Evolutionary conservation across 2,329 filamentous ascomycete species (phyloP), one percentile per base, ranked within the genome.

Genomic region (Aspergillus costaricaensis): DNA sequence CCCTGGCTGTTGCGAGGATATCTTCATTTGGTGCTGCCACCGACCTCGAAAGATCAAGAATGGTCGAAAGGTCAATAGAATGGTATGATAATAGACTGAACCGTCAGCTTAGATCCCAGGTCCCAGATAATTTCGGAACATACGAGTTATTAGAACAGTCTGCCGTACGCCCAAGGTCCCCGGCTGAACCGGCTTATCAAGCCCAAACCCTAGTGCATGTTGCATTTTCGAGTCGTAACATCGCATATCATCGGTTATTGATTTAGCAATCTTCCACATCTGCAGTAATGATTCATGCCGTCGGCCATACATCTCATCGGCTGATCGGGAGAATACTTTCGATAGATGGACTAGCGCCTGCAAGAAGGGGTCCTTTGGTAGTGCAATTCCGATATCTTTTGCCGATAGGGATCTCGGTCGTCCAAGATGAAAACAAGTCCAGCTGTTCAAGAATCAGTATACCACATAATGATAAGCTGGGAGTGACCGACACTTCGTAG

Each of bases 41-140:
- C 79, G 78, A 4, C 78, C 78, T 17, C 79, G 72, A 21, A 81
- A 74, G 8, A 81, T 78, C 25, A 81, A 58, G 57, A 81, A 81
- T 4, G 79, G 79, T 0, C 79, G 73, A 55, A 80, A 81, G 0
- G 77, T 80, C 6, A 81, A 60, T 3, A 80, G 64, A 1, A 80
- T 62, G 1, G 76, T 79, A 51, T 79, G 77, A 30, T 80, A 76
- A 48, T 81, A 81, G 41, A 80, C 79, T 81, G 27, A n/a, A 15
- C 7, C 0, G 8, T 52, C 19, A 23, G 53, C 12, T 14, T 17
- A 8, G 8, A 15, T 4, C 8, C 19, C 43, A 4, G 12, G 14
- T 5, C 0, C 6, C 6, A 19, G 10, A 1, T 44, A 8, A 15
- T 15, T 2, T 25, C 1, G 2, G 3, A 0, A 67, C 77, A 69